A percentile compares a stretch with the other conserved stretches of the same genome.
Conservation (phyloP, 306 rosid species). For the Vigna hirtella region DNA sequence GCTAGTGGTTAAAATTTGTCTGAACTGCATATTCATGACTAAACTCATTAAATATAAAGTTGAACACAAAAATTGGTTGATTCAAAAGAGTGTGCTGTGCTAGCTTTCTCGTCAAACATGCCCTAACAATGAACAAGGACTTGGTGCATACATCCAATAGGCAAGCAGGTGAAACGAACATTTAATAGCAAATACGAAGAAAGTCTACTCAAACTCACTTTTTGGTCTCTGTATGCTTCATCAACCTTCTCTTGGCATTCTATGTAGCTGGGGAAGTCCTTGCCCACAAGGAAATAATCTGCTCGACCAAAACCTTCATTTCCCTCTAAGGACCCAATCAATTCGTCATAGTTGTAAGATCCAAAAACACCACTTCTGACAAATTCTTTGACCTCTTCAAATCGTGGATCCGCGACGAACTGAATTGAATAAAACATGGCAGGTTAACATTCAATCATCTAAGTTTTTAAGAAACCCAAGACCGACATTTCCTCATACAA, state of each 20-base stretch:
- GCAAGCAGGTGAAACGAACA: conserved; percentile 13
- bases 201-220: conserved; percentile 54
- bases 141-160: conserved; percentile 33
- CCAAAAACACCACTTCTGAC: conserved; percentile 91
- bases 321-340: conserved; percentile 92
- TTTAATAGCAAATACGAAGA: conserved; percentile 22
- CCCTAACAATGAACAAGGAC: conserved; percentile 25
- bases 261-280: conserved; percentile 96
- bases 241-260: conserved; percentile 96
- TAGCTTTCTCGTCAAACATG: no score
- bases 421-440: conserved; percentile 45
- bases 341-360: conserved; percentile 68
- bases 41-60: not conserved
- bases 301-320: conserved; percentile 93
- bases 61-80: not conserved
- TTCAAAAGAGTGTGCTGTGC: not conserved
- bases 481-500: conserved; percentile 34
- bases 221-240: conserved; percentile 80
- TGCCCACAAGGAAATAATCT: conserved; percentile 96
- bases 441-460: conserved; percentile 40
- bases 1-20: not conserved
- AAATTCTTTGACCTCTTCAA: conserved; percentile 88
- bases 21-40: not conserved
- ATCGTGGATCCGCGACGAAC: conserved; percentile 93
- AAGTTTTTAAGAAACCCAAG: conserved; percentile 8